Base-by-base conservation (phyloP, 2,329 filamentous ascomycete genomes). In the Lachnellula suecica region DNA sequence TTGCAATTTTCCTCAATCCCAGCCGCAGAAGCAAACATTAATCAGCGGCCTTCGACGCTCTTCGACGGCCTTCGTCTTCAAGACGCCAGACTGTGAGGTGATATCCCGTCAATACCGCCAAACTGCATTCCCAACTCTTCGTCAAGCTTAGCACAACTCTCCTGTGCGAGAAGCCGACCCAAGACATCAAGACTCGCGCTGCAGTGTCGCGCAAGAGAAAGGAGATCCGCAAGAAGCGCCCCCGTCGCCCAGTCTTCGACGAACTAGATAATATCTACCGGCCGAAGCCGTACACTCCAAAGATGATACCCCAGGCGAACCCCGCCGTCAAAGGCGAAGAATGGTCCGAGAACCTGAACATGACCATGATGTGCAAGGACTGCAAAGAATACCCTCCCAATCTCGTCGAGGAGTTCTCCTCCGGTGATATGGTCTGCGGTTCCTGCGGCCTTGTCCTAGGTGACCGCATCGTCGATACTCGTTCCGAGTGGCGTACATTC, bases 401-500 rank as follows among this genome's bases (percentile, higher is more conserved):
- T 59, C 78, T 99, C 31, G 83, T 94, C 42, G 94, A 97, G 68
- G 94, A 97, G 69, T 94, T 93, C 68, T 91, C 91, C 5, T 89
- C 86, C 31, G 90, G 91, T 59, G 94, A 99, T 71, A 89, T 95
- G 69, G 91, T 99, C 50, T 99, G 94, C 69, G 88, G 82, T 53
- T 91, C 88, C 56, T 99, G 94, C 66, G 94, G 94, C 34, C 79
- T 97, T 29, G 94, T 99, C 5, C 82, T 99, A 25, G 88, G 89
- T 54, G 89, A 93, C 66, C 88, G 91, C 60, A 91, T 94, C 69
- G 92, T 99, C 67, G 95, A 99, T 69, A 95, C 90, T 56, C 88
- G 95, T 57, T 96, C 91, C 44, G 94, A 99, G 75, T 99, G 94
- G 94, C 90, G 94, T 69, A 99, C 94, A 1, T 99, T 99, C 74